Evolutionary conservation across 345 rosid genomes (phyloP).

Genomic region (Acer yangbiense): DNA sequence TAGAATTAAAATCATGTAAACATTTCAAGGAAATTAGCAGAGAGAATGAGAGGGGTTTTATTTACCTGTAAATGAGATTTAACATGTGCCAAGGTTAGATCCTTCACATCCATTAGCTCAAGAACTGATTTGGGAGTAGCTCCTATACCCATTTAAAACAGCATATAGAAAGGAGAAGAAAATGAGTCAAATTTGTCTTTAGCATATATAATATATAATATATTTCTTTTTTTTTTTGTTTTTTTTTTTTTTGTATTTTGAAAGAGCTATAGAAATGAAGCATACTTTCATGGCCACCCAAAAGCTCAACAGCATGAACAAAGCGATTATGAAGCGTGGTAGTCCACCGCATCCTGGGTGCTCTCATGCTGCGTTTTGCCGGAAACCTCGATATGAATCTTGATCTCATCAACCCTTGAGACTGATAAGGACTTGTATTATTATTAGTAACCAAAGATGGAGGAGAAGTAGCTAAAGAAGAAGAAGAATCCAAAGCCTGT

Average conservation of each 20-base stretch:
- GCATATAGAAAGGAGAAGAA: slow-evolving; percentile 11
- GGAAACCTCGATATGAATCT: slow-evolving; percentile 68
- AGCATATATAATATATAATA: not conserved
- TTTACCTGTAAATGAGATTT: slow-evolving; percentile 95
- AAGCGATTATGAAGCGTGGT: slow-evolving; percentile 96
- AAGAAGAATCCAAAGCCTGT: slow-evolving; percentile 45
- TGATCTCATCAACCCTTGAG: slow-evolving; percentile 64
- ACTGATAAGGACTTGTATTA: slow-evolving; percentile 42
- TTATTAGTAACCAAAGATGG: slow-evolving; percentile 32
- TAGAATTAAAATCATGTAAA: not conserved
- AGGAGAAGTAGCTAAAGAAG: slow-evolving; percentile 44
- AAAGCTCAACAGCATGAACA: slow-evolving; percentile 97
- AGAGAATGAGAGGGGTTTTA: not conserved
- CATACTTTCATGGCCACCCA: slow-evolving; percentile 99
- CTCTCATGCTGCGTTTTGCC: slow-evolving; percentile 57
- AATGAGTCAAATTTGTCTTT: slow-evolving; percentile 22
- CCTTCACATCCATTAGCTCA: slow-evolving; percentile 99
- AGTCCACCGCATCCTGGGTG: slow-evolving; percentile 98
- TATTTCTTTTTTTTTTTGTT: too few relatives aligned
- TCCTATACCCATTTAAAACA: slow-evolving; percentile 43
- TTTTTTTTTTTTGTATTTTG: not conserved
- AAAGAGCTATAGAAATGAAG: slow-evolving; percentile 1
- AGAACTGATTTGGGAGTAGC: slow-evolving; percentile 99
- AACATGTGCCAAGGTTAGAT: slow-evolving; percentile 98
- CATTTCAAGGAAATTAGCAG: not conserved